Conservation (phyloP, 2,329 filamentous ascomycete species). For the Plectosphaerella sp. region DNA sequence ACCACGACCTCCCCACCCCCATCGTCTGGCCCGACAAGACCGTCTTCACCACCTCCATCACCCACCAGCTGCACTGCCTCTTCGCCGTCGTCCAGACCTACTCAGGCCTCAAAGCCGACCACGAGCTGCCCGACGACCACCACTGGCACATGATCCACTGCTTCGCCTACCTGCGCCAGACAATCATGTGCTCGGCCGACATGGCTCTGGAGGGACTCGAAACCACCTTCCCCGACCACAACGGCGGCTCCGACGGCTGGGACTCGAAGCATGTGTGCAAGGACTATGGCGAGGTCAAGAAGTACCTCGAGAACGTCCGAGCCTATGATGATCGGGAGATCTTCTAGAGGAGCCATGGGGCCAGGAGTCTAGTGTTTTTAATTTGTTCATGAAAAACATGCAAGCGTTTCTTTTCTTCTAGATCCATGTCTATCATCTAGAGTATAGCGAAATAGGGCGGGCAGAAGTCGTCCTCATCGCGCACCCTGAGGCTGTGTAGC, state of each 20-base stretch:
- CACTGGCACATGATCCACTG: constrained; percentile 45
- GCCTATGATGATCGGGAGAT: constrained; percentile 40
- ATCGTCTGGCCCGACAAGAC: constrained; percentile 28
- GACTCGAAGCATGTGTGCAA: constrained; percentile 43
- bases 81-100: constrained; percentile 39
- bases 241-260: constrained; percentile 40
- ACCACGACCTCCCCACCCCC: constrained; percentile 30
- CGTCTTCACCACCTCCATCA: constrained; percentile 36
- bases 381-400: neutral
- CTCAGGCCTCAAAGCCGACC: constrained; percentile 32
- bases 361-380: neutral
- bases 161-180: constrained; percentile 42
- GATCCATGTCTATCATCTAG: neutral
- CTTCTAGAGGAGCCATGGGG: constrained; percentile 23
- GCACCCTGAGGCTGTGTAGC: neutral
- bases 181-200: constrained; percentile 40
- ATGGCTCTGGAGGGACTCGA: constrained; percentile 40
- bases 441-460: neutral
- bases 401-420: neutral
- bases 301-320: constrained; percentile 37
- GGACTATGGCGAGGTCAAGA: constrained; percentile 34
- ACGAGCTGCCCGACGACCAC: constrained; percentile 35
- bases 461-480: no score
- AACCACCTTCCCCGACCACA: constrained; percentile 41
- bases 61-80: constrained; percentile 39